Percentiles rank a stretch among this genome's conserved stretches.
Conservation (phyloP, 1,139 yeast species). For the Kodamaea sp. region DNA sequence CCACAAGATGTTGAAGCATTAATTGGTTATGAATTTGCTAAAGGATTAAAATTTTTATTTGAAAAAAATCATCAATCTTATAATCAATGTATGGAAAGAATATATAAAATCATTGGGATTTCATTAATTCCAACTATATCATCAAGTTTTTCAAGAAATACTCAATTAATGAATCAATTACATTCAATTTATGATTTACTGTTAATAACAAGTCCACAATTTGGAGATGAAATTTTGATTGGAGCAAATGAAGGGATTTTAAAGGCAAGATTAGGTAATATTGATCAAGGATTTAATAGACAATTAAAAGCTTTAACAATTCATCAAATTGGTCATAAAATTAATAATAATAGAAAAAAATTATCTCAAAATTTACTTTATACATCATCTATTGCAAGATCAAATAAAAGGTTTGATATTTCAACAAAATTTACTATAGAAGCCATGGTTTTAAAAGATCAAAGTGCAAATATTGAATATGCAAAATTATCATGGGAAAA, state of each 20-base stretch:
- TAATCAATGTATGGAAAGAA: slow-evolving; percentile 41
- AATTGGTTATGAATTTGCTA: slow-evolving; percentile 66
- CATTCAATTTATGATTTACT: slow-evolving; percentile 70
- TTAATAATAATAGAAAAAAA: slow-evolving; percentile 29
- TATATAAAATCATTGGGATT: slow-evolving; percentile 56
- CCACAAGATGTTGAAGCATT: slow-evolving; percentile 51
- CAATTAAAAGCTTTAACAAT: slow-evolving; percentile 60
- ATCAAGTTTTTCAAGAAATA: slow-evolving; percentile 60
- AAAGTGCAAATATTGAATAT: slow-evolving; percentile 69
- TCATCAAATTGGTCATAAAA: slow-evolving; percentile 53
- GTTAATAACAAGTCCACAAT: slow-evolving; percentile 20
- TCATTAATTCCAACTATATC: slow-evolving; percentile 59
- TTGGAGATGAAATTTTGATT: slow-evolving; percentile 12
- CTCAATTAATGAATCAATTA: slow-evolving; percentile 54
- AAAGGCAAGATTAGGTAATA: slow-evolving; percentile 40
- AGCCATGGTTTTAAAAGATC: slow-evolving; percentile 51
- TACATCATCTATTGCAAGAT: slow-evolving; percentile 65
- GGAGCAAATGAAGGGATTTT: slow-evolving; percentile 25
- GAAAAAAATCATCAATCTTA: slow-evolving; percentile 27
- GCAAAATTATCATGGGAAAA: slow-evolving; percentile 87
- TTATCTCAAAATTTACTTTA: slow-evolving; percentile 52
- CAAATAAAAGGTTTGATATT: slow-evolving; percentile 64
- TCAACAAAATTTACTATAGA: slow-evolving; percentile 71
- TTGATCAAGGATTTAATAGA: slow-evolving; percentile 60
- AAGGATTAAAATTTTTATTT: slow-evolving; percentile 48